Conservation (phyloP, 305 asterid species). For the Rubia peregrina region DNA sequence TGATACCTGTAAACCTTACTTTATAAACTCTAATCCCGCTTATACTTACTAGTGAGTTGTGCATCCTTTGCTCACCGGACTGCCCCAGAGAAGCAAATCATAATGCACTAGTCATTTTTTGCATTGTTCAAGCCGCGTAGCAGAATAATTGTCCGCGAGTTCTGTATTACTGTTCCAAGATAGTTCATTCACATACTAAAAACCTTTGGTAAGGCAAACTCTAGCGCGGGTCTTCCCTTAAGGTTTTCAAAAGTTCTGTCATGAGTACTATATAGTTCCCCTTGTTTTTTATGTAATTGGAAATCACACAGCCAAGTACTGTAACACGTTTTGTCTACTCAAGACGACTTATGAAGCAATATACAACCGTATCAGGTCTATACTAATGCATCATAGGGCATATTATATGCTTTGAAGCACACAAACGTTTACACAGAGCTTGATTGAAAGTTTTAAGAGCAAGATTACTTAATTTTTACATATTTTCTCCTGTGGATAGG, state of each 20-base stretch:
- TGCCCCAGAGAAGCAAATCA: neutral
- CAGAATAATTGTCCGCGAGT: neutral
- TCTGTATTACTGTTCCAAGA: neutral
- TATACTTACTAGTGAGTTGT: neutral
- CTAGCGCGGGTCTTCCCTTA: too few species aligned
- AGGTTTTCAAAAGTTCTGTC: neutral
- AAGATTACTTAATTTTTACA: neutral
- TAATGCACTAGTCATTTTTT: neutral
- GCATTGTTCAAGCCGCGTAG: neutral
- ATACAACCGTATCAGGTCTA: neutral
- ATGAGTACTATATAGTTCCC: neutral
- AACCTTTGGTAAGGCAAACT: neutral
- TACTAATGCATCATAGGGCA: neutral
- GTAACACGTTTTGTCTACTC: neutral
- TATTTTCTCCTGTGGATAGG: constrained; percentile 8
- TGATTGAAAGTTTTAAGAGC: neutral
- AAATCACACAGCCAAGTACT: neutral
- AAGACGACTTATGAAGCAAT: neutral
- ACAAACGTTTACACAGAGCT: neutral
- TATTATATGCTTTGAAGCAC: neutral
- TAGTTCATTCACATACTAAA: neutral
- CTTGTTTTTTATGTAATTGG: neutral
- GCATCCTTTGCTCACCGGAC: neutral
- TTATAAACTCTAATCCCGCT: neutral
- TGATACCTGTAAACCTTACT: too few species aligned